These are phyloP conservation scores for Bonia amplexicaulis DNA, from an alignment of 176 grass and related monocot genomes.

Conservation along the genomic window DNA sequence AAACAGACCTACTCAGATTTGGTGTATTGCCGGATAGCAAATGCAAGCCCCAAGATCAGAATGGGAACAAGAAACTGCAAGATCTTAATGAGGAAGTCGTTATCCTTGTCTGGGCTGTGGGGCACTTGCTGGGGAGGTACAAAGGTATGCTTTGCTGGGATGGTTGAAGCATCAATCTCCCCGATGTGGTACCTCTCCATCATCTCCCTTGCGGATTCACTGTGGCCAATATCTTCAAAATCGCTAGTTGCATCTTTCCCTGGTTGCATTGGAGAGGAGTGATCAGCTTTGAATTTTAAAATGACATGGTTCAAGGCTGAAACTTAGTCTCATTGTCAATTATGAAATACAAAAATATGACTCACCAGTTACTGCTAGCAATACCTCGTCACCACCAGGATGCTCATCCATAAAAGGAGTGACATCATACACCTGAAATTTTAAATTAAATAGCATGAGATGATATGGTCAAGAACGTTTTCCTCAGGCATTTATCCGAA, in stretches of 20 bases:
- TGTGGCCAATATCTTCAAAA: conserved; percentile 95
- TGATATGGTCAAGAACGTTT: background rate
- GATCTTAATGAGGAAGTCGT: conserved; percentile 49
- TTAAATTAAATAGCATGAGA: background rate
- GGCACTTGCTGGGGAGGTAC: conserved; percentile 42
- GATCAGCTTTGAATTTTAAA: background rate
- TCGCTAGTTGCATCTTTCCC: conserved; percentile 87
- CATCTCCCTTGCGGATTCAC: conserved; percentile 58
- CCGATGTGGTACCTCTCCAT: conserved; percentile 73
- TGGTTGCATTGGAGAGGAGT: conserved; percentile 7
- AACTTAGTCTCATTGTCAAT: background rate
- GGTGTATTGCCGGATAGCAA: conserved; percentile 54
- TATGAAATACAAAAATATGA: background rate
- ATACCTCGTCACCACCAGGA: conserved; percentile 88
- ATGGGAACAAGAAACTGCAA: conserved; percentile 65
- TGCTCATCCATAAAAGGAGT: conserved; percentile 95
- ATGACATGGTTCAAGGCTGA: background rate
- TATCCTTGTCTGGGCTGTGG: conserved; percentile 17
- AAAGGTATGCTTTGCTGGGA: conserved; percentile 51
- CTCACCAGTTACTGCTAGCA: conserved; percentile 80
- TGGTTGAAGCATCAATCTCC: conserved; percentile 61
- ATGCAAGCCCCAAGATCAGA: conserved; percentile 61
- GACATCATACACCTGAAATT: conserved; percentile 75
- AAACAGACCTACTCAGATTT: conserved; percentile 32
- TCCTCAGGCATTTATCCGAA: background rate